These are phyloP conservation scores for Cymbopogon citratus DNA, from an alignment of 176 grass and related monocot genomes.

Conservation along the genomic window DNA sequence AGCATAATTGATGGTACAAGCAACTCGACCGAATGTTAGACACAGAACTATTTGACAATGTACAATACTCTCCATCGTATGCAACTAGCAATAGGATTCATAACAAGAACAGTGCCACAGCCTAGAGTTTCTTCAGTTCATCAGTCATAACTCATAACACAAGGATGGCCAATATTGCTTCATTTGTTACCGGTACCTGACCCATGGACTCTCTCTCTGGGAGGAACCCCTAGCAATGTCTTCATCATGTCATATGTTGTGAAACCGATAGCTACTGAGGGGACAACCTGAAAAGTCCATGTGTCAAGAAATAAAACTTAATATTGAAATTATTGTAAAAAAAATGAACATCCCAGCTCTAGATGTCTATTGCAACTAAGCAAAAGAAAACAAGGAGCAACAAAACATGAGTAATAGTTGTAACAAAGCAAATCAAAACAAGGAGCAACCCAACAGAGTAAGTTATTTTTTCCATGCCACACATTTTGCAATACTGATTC, in stretches of 20 bases:
- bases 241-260: conserved; percentile 98
- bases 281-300: conserved; percentile 62
- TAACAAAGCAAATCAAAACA: not conserved
- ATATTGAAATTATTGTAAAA: not conserved
- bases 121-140: not conserved
- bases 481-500: not conserved
- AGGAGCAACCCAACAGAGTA: not conserved
- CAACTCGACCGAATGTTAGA: not conserved
- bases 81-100: not conserved
- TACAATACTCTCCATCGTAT: not conserved
- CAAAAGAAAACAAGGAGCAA: not conserved
- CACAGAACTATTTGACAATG: not conserved
- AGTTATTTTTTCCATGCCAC: not conserved
- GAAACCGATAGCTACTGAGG: conserved; percentile 92
- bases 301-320: not conserved
- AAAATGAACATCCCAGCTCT: not conserved
- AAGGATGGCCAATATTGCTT: not conserved
- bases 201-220: conserved; percentile 46
- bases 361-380: not conserved
- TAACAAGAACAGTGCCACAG: not conserved
- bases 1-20: not conserved
- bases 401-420: not conserved
- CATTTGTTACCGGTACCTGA: conserved; percentile 10
- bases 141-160: not conserved
- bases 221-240: conserved; percentile 60